These are phyloP conservation scores for Blastobotrys petasosporus DNA, from an alignment of 1,139 yeast genomes.

Conservation along the genomic window DNA sequence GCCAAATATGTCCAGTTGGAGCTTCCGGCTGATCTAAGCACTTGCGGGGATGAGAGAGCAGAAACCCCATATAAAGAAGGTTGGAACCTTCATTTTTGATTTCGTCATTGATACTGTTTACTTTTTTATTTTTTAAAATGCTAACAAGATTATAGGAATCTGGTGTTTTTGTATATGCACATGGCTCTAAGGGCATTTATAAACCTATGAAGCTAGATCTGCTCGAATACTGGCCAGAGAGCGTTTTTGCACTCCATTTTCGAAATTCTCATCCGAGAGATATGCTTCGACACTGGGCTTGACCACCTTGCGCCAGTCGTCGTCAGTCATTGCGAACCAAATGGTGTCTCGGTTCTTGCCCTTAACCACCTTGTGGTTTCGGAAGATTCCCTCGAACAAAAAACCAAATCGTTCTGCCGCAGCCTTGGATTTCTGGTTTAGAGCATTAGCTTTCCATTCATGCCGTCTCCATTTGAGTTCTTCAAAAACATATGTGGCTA, in stretches of 20 bases:
- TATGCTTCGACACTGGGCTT: conserved; percentile 25
- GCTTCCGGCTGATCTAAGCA: no score
- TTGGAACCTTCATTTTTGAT: no score
- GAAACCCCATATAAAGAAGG: no score
- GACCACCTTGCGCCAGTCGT: conserved; percentile 27
- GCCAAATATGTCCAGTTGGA: no score
- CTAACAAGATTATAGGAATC: no score
- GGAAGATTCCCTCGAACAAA: conserved; percentile 30
- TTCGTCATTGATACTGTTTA: no score
- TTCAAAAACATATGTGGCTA: conserved; percentile 29
- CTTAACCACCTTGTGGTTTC: conserved; percentile 29
- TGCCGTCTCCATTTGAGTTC: conserved; percentile 29
- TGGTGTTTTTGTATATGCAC: no score
- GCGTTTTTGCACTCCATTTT: conserved; percentile 10
- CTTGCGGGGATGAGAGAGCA: no score
- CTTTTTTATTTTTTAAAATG: no score
- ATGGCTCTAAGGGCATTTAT: no score
- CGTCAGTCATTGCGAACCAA: conserved; percentile 32
- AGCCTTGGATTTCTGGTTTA: conserved; percentile 28
- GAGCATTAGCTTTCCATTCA: conserved; percentile 34
- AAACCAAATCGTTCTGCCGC: conserved; percentile 34
- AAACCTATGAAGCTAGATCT: no score
- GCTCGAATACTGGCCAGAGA: no score
- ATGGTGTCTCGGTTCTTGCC: conserved; percentile 32
- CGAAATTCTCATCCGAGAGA: conserved; percentile 30